Percentiles rank a stretch among this genome's conserved stretches.
Evolutionary conservation across 176 grass and related monocot genomes (phyloP).

Genomic region (Juncus effusus): DNA sequence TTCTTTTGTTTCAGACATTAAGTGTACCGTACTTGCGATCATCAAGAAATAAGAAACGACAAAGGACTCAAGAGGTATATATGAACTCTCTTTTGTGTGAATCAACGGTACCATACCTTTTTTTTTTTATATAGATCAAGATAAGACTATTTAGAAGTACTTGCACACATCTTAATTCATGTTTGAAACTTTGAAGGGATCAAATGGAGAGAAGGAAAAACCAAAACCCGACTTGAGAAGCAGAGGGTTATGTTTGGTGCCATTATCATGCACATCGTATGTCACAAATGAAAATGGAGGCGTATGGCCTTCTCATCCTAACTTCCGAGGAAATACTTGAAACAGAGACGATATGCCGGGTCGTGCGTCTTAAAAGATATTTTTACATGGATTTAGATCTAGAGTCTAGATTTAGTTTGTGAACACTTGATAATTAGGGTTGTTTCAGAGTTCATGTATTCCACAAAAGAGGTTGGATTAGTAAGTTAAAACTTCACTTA

Average conservation of each 20-base stretch:
- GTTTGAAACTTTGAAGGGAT: constrained; percentile 10
- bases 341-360: not conserved
- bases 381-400: not conserved
- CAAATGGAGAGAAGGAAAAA: constrained; percentile 30
- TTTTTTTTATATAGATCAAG: too few relatives aligned
- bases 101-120: not conserved
- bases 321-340: constrained; percentile 44
- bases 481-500: too few relatives aligned
- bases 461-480: too few relatives aligned
- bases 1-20: constrained; percentile 50
- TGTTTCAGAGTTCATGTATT: too few relatives aligned
- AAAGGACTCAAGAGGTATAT: constrained; percentile 49
- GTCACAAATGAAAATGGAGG: constrained; percentile 73
- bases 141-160: not conserved
- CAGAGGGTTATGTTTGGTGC: constrained; percentile 85
- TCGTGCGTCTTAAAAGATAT: not conserved
- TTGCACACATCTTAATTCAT: not conserved
- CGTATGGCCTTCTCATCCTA: constrained; percentile 50
- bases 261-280: constrained; percentile 84
- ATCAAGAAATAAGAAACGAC: constrained; percentile 63
- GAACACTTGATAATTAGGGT: too few relatives aligned
- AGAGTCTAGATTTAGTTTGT: too few relatives aligned
- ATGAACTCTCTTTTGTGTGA: constrained; percentile 1
- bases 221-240: constrained; percentile 63
- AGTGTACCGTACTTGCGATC: constrained; percentile 81